A percentile compares a stretch with the other conserved stretches of the same genome.
Evolutionary conservation across 306 rosid genomes (phyloP).

Genomic region (Fragaria vesca): DNA sequence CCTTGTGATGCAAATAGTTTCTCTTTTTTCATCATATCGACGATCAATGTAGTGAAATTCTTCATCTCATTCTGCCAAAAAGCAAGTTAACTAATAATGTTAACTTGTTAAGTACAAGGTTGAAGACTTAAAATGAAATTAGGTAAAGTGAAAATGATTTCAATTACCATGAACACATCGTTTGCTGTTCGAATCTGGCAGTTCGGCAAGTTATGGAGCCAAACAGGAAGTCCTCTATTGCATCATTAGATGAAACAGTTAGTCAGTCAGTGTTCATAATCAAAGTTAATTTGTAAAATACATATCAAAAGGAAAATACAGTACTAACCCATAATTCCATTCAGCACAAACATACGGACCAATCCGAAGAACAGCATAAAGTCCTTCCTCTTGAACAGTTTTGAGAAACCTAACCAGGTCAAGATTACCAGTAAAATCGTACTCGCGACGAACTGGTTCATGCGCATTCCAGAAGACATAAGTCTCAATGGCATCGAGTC

Average conservation of each 20-base stretch:
- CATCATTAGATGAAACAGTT: not conserved
- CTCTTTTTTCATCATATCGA: constrained; percentile 47
- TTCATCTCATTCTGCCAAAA: constrained; percentile 49
- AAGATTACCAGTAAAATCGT: constrained; percentile 40
- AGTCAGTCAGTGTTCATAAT: not conserved
- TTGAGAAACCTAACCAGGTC: constrained; percentile 49
- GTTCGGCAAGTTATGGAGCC: constrained; percentile 58
- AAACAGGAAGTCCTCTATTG: constrained; percentile 51
- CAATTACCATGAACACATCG: constrained; percentile 41
- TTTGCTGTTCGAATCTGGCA: constrained; percentile 46
- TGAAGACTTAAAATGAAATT: not conserved
- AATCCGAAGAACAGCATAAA: constrained; percentile 57
- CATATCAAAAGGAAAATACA: not conserved
- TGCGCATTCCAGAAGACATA: constrained; percentile 57
- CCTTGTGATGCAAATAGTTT: constrained; percentile 59
- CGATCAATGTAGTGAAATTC: constrained; percentile 48
- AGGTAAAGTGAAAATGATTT: not conserved
- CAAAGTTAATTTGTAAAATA: not conserved
- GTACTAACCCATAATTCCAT: constrained; percentile 55
- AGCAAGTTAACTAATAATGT: not conserved
- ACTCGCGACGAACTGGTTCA: constrained; percentile 41
- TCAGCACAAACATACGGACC: constrained; percentile 70
- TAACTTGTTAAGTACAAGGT: too few species aligned
- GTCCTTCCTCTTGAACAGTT: constrained; percentile 49
- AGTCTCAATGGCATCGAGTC: constrained; percentile 53